These are phyloP conservation scores for Sistotremastrum suecicum DNA, from an alignment of 768 basidiomycete species.

Conservation along the genomic window DNA sequence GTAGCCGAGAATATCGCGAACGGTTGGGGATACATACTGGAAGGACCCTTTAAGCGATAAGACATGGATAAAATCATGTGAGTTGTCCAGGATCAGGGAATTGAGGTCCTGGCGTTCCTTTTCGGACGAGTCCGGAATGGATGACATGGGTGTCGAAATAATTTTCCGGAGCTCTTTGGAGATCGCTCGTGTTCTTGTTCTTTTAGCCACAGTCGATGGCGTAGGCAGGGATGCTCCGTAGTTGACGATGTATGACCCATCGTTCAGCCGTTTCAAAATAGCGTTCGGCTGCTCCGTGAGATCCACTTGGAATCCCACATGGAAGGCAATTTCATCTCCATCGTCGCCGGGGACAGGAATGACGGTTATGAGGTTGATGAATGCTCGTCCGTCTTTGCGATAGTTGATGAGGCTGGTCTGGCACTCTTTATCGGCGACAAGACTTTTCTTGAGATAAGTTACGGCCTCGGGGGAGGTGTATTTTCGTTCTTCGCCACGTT, in stretches of 20 bases:
- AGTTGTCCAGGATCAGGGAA: conserved; percentile 42
- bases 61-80: conserved; percentile 79
- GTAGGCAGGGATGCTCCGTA: conserved; percentile 20
- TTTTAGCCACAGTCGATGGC: neutral
- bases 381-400: conserved; percentile 67
- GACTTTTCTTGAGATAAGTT: conserved; percentile 48
- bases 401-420: conserved; percentile 85
- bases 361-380: conserved; percentile 85
- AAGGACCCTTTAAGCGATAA: conserved; percentile 87
- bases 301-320: conserved; percentile 95
- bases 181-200: conserved; percentile 18
- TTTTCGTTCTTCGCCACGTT: conserved; percentile 38
- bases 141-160: conserved; percentile 8
- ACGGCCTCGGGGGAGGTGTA: conserved; percentile 54
- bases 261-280: conserved; percentile 64
- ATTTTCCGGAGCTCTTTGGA: conserved; percentile 40
- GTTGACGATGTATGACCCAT: conserved; percentile 66
- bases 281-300: conserved; percentile 74
- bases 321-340: conserved; percentile 62
- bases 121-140: conserved; percentile 9
- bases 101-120: conserved; percentile 36
- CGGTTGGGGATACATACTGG: conserved; percentile 80
- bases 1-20: conserved; percentile 71
- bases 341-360: conserved; percentile 74
- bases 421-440: conserved; percentile 70